Evolutionary conservation across 495 filamentous ascomycete species (phyloP).

Genomic region (Aspergillus ostianus): DNA sequence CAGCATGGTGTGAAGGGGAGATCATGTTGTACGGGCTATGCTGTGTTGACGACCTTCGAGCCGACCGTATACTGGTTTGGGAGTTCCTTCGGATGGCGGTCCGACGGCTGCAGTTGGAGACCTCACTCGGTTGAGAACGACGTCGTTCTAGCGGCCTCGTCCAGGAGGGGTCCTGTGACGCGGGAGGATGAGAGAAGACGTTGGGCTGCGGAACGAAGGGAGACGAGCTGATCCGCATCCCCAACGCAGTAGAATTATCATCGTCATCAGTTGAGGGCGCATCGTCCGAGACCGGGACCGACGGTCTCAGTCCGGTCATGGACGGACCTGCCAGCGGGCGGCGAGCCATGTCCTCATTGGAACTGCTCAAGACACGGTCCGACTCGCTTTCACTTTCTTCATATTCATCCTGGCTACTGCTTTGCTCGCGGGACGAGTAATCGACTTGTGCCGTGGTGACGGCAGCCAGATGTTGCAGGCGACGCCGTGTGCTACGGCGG

Average conservation of each 20-base stretch:
- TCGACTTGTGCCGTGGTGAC: constrained; percentile 49
- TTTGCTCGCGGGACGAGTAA: constrained; percentile 42
- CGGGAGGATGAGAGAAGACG: constrained; percentile 82
- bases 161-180: constrained; percentile 50
- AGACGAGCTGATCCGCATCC: constrained; percentile 55
- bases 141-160: constrained; percentile 44
- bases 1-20: constrained; percentile 73
- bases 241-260: constrained; percentile 78
- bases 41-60: constrained; percentile 34
- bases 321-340: constrained; percentile 24
- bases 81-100: constrained; percentile 39
- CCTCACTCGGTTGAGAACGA: constrained; percentile 38
- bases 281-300: constrained; percentile 38
- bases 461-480: constrained; percentile 47
- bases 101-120: constrained; percentile 40
- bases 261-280: constrained; percentile 63
- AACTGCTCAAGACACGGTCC: constrained; percentile 79
- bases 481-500: constrained; percentile 53
- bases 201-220: constrained; percentile 85
- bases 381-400: constrained; percentile 84
- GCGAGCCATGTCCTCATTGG: constrained; percentile 67
- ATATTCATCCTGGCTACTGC: constrained; percentile 88
- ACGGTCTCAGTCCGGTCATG: constrained; percentile 22
- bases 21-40: constrained; percentile 61
- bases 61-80: constrained; percentile 29